phyloP scores from a whole-genome alignment of 2,329 filamentous ascomycete species.

The Alternaria sp. region DNA sequence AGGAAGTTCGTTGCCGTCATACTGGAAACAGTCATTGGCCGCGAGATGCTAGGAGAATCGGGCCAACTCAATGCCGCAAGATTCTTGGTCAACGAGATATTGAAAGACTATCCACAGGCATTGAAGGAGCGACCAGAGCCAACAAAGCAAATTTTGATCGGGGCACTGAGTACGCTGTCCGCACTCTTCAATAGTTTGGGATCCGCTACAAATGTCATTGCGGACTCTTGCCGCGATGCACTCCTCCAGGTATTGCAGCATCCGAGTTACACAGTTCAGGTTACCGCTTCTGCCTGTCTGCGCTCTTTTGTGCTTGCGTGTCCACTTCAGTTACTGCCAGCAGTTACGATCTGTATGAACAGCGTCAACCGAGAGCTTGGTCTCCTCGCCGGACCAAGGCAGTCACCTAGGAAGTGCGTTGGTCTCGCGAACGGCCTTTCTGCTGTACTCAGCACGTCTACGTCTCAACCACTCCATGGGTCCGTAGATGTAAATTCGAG shows the following conservation, averaged over 20 bases:
- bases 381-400: slow-evolving; percentile 74
- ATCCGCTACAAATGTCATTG: slow-evolving; percentile 78
- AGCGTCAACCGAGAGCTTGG: slow-evolving; percentile 86
- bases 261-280: slow-evolving; percentile 93
- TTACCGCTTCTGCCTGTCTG: slow-evolving; percentile 84
- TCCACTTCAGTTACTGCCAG: slow-evolving; percentile 88
- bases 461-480: slow-evolving; percentile 85
- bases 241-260: slow-evolving; percentile 90
- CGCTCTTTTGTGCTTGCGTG: slow-evolving; percentile 88
- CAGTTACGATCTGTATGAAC: slow-evolving; percentile 95
- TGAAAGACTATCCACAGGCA: slow-evolving; percentile 93
- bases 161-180: slow-evolving; percentile 77
- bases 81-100: slow-evolving; percentile 80
- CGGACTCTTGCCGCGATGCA: slow-evolving; percentile 84
- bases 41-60: slow-evolving; percentile 83
- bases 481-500: slow-evolving; percentile 95
- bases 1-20: slow-evolving; percentile 84
- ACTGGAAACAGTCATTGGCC: slow-evolving; percentile 81
- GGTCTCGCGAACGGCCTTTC: slow-evolving; percentile 92
- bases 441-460: slow-evolving; percentile 87
- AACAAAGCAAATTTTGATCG: slow-evolving; percentile 82
- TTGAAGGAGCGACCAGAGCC: slow-evolving; percentile 88
- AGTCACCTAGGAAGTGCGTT: slow-evolving; percentile 81
- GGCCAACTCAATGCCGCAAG: slow-evolving; percentile 85
- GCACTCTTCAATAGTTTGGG: slow-evolving; percentile 81